Base-by-base conservation (phyloP, 805 yeast genomes). In the Millerozyma miso region DNA sequence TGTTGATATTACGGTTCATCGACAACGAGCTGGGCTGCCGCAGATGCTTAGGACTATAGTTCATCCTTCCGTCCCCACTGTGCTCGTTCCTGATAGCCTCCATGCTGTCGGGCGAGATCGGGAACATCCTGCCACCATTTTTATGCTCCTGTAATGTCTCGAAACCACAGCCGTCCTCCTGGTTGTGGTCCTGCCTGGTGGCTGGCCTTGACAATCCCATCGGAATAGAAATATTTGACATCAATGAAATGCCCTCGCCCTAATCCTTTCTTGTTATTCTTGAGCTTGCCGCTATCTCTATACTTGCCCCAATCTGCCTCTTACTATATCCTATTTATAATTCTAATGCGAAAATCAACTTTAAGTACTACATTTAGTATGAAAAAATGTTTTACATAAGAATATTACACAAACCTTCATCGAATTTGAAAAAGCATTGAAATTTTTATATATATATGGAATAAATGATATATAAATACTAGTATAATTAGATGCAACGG, bases 21-120 rank as follows among this genome's bases (percentile, higher is more conserved):
- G 56, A 50, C 29, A 60, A 54, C 31, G 60, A 50, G 37, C 58
- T 54, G 8, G 63, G 59, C 41, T 60, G 58, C 29, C 63, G 55
- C n/a, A 63, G 51, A 41, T 65, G 71, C 40, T 63, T 61, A 3
- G 74, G 71, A 13, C 68, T 62, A 47, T 64, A 67, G 55, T 66
- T 67, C 51, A 67, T 54, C 13, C 48, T 38, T 6, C 55, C 56
- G 18, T 26, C 33, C 14, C 36, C 26, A 8, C 37, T 35, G 13
- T 37, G 6, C 29, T 23, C 29, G 29, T 10, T 23, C 29, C 29
- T 6, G 10, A 23, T 23, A 23, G 29, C 29, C 6, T 23, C 29
- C 29, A 23, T 23, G 29, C 29, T 23, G 29, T 23, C 29, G 6
- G 29, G 29, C 29, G 29, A 23, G 10, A 23, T 23, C 10, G 29